Conservation (phyloP, 441 rosid genomes). For the Flueggea neowawraea region DNA sequence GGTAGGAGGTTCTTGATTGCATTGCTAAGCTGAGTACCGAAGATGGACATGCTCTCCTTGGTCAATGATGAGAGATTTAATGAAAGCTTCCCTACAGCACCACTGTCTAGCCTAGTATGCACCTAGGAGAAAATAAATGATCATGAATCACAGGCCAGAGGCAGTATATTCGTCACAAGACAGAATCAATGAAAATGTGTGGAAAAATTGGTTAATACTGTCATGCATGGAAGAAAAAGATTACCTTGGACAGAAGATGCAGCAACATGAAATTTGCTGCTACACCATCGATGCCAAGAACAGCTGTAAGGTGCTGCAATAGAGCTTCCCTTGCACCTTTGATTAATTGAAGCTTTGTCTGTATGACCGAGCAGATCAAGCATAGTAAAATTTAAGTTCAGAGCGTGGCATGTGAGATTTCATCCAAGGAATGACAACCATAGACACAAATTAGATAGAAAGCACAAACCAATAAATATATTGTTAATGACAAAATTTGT, state of each 20-base stretch:
- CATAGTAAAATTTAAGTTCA: too few species aligned
- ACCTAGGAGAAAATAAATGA: constrained; percentile 40
- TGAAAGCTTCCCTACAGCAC: constrained; percentile 94
- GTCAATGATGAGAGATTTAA: constrained; percentile 64
- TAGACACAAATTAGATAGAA: too few species aligned
- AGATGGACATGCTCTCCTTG: constrained; percentile 64
- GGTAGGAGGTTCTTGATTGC: constrained; percentile 69
- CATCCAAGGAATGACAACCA: too few species aligned
- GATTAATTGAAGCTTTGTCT: constrained; percentile 55
- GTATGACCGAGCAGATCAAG: constrained; percentile 13
- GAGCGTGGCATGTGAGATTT: not conserved
- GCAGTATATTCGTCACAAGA: too few species aligned
- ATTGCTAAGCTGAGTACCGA: constrained; percentile 42
- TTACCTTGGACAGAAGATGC: constrained; percentile 86
- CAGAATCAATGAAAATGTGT: too few species aligned
- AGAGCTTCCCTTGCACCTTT: constrained; percentile 63
- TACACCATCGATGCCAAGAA: constrained; percentile 80
- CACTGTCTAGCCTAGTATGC: constrained; percentile 63
- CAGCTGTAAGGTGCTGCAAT: constrained; percentile 53
- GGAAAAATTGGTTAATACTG: not conserved
- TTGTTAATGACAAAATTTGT: too few species aligned
- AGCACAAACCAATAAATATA: too few species aligned
- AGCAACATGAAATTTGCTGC: constrained; percentile 69
- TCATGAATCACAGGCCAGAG: not conserved
- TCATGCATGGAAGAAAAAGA: not conserved